phyloP scores from a whole-genome alignment of 2,329 filamentous ascomycete species.

The Hypoxylon rubiginosum region DNA sequence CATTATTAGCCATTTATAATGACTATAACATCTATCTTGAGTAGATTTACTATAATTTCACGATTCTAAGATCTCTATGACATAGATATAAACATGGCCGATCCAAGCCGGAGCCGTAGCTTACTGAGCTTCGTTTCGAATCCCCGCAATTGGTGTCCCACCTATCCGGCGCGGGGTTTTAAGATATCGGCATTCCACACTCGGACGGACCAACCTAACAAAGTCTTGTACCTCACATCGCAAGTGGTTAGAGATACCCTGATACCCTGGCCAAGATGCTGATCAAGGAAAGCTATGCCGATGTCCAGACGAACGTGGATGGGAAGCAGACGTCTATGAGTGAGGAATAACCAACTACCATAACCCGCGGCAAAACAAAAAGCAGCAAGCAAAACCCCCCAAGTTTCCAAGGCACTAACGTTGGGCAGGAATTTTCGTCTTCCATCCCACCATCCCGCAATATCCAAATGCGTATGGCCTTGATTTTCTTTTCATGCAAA shows the following conservation, averaged over 20 bases:
- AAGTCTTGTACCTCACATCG: slow-evolving; percentile 22
- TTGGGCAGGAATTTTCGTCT: slow-evolving; percentile 83
- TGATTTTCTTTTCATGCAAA: slow-evolving; percentile 19
- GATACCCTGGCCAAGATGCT: slow-evolving; percentile 63
- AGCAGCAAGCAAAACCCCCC: neutral
- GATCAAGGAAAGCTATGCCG: slow-evolving; percentile 66
- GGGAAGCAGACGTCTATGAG: slow-evolving; percentile 69
- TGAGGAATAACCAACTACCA: slow-evolving; percentile 50
- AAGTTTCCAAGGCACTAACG: slow-evolving; percentile 32
- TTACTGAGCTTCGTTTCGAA: slow-evolving; percentile 18
- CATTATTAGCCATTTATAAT: neutral
- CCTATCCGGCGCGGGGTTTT: slow-evolving; percentile 36
- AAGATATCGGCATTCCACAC: slow-evolving; percentile 28
- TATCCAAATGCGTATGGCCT: slow-evolving; percentile 83
- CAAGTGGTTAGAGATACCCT: slow-evolving; percentile 13
- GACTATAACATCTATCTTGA: neutral
- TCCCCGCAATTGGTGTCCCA: slow-evolving; percentile 33
- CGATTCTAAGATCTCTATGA: neutral
- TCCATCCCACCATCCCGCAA: slow-evolving; percentile 85
- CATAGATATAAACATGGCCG: slow-evolving; percentile 23
- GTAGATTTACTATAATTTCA: neutral
- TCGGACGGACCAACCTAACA: slow-evolving; percentile 18
- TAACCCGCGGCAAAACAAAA: neutral
- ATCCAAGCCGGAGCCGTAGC: slow-evolving; percentile 31
- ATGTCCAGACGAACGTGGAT: slow-evolving; percentile 65